Conservation (phyloP, 208 protist species). For the Trypanosoma caninum region DNA sequence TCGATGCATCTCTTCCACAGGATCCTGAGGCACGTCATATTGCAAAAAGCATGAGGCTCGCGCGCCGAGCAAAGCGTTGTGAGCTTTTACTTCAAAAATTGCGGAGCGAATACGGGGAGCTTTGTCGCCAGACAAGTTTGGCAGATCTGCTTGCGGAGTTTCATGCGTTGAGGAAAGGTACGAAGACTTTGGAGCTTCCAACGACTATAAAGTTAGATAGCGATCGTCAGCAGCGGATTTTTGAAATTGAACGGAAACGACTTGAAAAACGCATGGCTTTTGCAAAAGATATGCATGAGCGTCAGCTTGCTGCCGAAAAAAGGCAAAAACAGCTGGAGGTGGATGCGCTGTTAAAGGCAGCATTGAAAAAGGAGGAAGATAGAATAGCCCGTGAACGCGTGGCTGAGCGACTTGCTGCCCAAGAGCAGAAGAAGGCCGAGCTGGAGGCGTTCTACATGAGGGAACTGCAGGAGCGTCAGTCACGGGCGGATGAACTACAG, state of each 20-base stretch:
- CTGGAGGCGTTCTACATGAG: slow-evolving; percentile 44
- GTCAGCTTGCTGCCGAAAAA: slow-evolving; percentile 33
- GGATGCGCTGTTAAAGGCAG: slow-evolving; percentile 33
- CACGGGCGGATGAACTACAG: slow-evolving; percentile 47
- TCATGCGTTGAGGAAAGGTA: slow-evolving; percentile 10
- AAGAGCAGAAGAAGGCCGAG: slow-evolving; percentile 39
- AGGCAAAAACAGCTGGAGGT: slow-evolving; percentile 46
- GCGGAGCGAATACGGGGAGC: slow-evolving; percentile 45
- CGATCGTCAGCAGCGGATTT: slow-evolving; percentile 47
- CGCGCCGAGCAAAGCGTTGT: slow-evolving; percentile 24
- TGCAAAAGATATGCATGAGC: slow-evolving; percentile 40
- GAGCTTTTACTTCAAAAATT: slow-evolving; percentile 30
- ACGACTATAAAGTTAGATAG: slow-evolving; percentile 46
- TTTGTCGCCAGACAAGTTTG: slow-evolving; percentile 42
- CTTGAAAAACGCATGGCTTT: slow-evolving; percentile 51
- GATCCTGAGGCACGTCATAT: slow-evolving; percentile 33
- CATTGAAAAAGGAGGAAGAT: slow-evolving; percentile 37
- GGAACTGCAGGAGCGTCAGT: slow-evolving; percentile 44
- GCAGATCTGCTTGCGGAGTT: slow-evolving; percentile 44
- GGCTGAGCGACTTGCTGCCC: slow-evolving; percentile 44
- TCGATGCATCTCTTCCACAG: slow-evolving; percentile 19
- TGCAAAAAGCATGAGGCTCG: slow-evolving; percentile 37
- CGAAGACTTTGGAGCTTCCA: slow-evolving; percentile 18
- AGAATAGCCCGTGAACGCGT: slow-evolving; percentile 29
- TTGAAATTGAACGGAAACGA: slow-evolving; percentile 47